These are phyloP conservation scores for Penicillium turbatum DNA, from an alignment of 495 filamentous ascomycete species.

Conservation along the genomic window DNA sequence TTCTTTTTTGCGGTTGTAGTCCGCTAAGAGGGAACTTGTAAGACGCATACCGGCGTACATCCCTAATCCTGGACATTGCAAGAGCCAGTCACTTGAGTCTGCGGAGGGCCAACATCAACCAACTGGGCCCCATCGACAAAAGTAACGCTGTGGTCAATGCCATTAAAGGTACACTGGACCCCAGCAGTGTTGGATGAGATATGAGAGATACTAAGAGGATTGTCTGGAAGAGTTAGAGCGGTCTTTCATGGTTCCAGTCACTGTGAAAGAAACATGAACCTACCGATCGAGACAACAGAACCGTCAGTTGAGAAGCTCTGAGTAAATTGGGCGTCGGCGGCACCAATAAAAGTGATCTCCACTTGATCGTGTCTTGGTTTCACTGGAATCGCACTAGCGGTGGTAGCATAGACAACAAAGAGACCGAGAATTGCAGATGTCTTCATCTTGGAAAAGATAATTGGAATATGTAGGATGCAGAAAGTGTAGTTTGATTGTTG, in stretches of 20 bases:
- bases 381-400: constrained; percentile 8
- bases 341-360: constrained; percentile 26
- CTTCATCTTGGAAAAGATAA: constrained; percentile 10
- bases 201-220: constrained; percentile 18
- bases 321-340: constrained; percentile 24
- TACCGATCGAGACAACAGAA: constrained; percentile 19
- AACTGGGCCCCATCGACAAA: constrained; percentile 16
- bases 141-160: constrained; percentile 24
- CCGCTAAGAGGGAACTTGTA: too few species aligned
- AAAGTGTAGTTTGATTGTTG: neutral
- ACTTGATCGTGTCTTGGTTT: constrained; percentile 6
- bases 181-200: constrained; percentile 17
- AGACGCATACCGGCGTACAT: too few species aligned
- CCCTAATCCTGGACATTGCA: constrained; percentile 21
- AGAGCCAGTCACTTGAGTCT: constrained; percentile 35
- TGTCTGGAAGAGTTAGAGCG: constrained; percentile 12
- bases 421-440: constrained; percentile 4
- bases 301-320: constrained; percentile 26
- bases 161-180: constrained; percentile 20
- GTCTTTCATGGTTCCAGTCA: neutral
- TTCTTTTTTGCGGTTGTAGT: too few species aligned
- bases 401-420: constrained; percentile 10
- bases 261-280: neutral
- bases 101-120: constrained; percentile 33
- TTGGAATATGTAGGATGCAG: neutral